Evolutionary conservation across 2,329 filamentous ascomycete species (phyloP).

Genomic region (Fusarium piperis): DNA sequence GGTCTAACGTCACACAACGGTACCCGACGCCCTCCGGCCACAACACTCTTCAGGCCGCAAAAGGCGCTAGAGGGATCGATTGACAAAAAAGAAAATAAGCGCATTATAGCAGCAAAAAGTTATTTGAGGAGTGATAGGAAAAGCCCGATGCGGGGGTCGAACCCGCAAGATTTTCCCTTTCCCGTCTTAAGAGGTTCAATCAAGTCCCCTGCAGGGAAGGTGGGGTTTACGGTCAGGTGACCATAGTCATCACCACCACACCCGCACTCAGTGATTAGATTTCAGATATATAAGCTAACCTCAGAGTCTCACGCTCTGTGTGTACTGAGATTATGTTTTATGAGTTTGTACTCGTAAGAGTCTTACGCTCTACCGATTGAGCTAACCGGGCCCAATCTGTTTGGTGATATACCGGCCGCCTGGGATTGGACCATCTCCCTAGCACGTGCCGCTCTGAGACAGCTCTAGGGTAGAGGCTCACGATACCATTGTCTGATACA

Average conservation of each 20-base stretch:
- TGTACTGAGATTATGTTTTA: too few relatives aligned
- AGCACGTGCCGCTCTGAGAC: background rate
- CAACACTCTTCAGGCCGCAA: background rate
- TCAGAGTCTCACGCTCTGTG: too few relatives aligned
- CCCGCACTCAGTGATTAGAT: conserved; percentile 25
- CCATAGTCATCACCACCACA: too few relatives aligned
- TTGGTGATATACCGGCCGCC: too few relatives aligned
- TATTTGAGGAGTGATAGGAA: conserved; percentile 52
- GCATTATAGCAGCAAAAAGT: too few relatives aligned
- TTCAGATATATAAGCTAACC: conserved; percentile 34
- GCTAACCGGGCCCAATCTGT: conserved; percentile 36
- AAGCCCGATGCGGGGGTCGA: conserved; percentile 58
- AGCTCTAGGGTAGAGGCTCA: background rate
- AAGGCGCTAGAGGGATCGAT: too few relatives aligned
- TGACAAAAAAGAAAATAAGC: background rate
- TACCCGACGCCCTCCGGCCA: background rate
- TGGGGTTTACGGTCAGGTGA: too few relatives aligned
- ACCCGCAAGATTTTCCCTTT: too few relatives aligned
- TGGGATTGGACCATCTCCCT: too few relatives aligned
- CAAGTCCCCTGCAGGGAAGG: too few relatives aligned
- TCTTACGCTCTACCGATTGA: conserved; percentile 70
- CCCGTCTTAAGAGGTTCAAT: too few relatives aligned
- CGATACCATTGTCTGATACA: background rate
- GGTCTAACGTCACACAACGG: background rate
- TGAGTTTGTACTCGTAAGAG: too few relatives aligned